Evolutionary conservation across 441 rosid genomes (phyloP).

Genomic region (Populus hybrid): DNA sequence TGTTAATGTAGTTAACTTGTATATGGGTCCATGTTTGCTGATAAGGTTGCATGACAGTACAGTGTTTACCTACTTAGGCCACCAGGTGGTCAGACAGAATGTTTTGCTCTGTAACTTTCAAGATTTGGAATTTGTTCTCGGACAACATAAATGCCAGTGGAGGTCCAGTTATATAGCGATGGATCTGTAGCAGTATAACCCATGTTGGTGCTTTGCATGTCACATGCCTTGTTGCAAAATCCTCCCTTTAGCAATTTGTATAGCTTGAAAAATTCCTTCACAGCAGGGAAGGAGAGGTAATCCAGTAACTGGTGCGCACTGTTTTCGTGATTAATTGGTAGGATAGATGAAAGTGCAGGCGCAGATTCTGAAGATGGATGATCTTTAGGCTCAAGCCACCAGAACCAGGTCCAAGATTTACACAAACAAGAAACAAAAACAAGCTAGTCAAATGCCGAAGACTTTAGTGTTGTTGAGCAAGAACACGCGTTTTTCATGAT

Average conservation of each 20-base stretch:
- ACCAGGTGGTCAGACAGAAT: conserved; percentile 13
- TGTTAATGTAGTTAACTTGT: neutral
- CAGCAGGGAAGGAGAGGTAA: neutral
- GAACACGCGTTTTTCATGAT: too few relatives aligned
- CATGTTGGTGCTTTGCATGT: conserved; percentile 10
- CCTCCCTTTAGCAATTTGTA: neutral
- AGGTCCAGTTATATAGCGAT: neutral
- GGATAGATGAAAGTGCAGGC: too few relatives aligned
- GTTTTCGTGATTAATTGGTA: too few relatives aligned
- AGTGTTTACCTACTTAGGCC: conserved; percentile 8
- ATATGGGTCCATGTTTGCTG: conserved; percentile 3
- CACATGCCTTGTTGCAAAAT: conserved; percentile 19
- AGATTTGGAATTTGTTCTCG: conserved; percentile 8
- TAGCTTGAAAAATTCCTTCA: conserved; percentile 2
- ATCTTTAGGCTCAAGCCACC: too few relatives aligned
- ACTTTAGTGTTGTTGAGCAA: too few relatives aligned
- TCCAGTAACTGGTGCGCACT: too few relatives aligned
- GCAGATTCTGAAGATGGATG: too few relatives aligned
- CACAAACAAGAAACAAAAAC: too few relatives aligned
- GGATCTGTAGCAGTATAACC: conserved; percentile 12
- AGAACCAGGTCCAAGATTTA: too few relatives aligned
- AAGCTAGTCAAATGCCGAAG: too few relatives aligned
- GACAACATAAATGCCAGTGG: conserved; percentile 8
- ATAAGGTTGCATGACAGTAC: neutral
- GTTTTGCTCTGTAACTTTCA: conserved; percentile 13